Evolutionary conservation across 495 filamentous ascomycete genomes (phyloP).

Genomic region (Hyaloscypha bicolor): DNA sequence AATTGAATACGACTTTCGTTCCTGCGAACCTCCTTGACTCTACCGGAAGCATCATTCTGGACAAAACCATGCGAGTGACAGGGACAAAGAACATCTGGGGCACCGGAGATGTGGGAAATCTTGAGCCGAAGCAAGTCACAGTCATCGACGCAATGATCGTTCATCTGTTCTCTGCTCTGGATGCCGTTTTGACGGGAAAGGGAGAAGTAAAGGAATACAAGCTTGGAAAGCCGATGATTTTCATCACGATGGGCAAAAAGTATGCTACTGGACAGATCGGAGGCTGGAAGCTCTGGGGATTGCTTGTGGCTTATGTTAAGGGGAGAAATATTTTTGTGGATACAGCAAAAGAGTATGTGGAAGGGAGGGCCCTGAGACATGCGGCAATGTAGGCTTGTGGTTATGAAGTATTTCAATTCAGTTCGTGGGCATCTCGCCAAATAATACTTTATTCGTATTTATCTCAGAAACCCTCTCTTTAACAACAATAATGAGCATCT

Average conservation of each 20-base stretch:
- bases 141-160: not conserved
- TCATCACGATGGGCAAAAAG: slow-evolving; percentile 14
- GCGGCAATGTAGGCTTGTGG: not conserved
- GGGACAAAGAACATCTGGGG: slow-evolving; percentile 41
- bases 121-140: not conserved
- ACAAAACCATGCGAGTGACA: slow-evolving; percentile 35
- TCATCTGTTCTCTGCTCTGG: not conserved
- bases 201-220: not conserved
- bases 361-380: not conserved
- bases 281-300: slow-evolving; percentile 3
- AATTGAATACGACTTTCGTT: slow-evolving; percentile 42
- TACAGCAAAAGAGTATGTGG: slow-evolving; percentile 7
- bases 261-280: slow-evolving; percentile 7
- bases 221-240: slow-evolving; percentile 35
- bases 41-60: slow-evolving; percentile 36
- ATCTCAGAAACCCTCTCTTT: no score
- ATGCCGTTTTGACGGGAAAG: not conserved
- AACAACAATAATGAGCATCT: no score
- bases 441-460: no score
- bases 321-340: slow-evolving; percentile 2
- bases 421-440: not conserved
- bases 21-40: slow-evolving; percentile 33
- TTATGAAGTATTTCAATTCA: not conserved
- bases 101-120: slow-evolving; percentile 37
- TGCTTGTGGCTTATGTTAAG: not conserved